Evolutionary conservation across 352 stramenopile genomes (phyloP).

Genomic region (Pseudoperonospora humuli): DNA sequence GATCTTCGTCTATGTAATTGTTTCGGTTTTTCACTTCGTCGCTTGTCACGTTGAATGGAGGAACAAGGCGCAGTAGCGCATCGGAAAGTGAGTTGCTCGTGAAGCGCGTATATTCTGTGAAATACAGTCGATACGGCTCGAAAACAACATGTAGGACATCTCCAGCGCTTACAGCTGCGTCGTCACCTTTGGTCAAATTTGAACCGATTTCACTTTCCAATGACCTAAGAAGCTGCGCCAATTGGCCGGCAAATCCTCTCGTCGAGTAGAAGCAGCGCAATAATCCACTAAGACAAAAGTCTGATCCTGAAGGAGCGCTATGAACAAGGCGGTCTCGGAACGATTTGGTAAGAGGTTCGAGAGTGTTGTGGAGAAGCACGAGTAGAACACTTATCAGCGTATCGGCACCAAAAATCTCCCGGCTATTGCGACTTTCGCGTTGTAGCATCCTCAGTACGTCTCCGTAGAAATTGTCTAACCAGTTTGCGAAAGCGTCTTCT

Average conservation of each 20-base stretch:
- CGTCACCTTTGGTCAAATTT: slow-evolving; percentile 5
- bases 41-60: slow-evolving; percentile 21
- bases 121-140: slow-evolving; percentile 46
- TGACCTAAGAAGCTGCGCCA: slow-evolving; percentile 37
- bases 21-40: slow-evolving; percentile 2
- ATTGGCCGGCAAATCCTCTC: slow-evolving; percentile 30
- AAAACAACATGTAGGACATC: slow-evolving; percentile 29
- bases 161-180: slow-evolving; percentile 4
- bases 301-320: slow-evolving; percentile 7
- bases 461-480: slow-evolving; percentile 51
- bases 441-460: slow-evolving; percentile 50
- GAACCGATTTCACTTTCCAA: slow-evolving; percentile 22
- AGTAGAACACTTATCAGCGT: slow-evolving; percentile 28
- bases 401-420: slow-evolving; percentile 39
- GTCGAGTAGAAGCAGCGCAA: slow-evolving; percentile 41
- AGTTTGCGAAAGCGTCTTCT: slow-evolving; percentile 21
- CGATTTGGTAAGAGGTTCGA: slow-evolving; percentile 37
- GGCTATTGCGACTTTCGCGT: slow-evolving; percentile 33
- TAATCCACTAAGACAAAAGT: slow-evolving; percentile 26
- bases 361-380: slow-evolving; percentile 39
- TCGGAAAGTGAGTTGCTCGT: slow-evolving; percentile 32
- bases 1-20: slow-evolving; percentile 23
- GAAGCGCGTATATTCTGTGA: slow-evolving; percentile 41
- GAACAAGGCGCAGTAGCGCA: slow-evolving; percentile 36
- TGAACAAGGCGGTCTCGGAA: slow-evolving; percentile 44